Evolutionary conservation across 2,329 filamentous ascomycete genomes (phyloP).

Genomic region (Corynespora cassiicola): DNA sequence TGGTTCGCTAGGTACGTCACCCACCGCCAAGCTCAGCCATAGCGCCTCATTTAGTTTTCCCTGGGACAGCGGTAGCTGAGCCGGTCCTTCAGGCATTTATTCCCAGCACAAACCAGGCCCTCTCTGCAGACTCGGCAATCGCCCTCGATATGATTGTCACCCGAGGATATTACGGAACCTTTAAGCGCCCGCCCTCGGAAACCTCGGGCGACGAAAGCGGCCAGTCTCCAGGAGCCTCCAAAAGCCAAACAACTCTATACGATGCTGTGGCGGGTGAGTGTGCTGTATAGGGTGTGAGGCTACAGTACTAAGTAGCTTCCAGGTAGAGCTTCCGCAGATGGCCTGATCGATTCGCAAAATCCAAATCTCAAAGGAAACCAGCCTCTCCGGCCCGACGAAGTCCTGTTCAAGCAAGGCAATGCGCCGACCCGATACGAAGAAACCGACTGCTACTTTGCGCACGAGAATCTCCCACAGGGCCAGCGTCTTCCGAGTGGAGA

Average conservation of each 20-base stretch:
- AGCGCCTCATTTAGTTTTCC: too few relatives aligned
- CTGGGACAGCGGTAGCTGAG: too few relatives aligned
- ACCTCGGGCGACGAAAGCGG: constrained; percentile 14
- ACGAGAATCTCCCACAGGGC: constrained; percentile 61
- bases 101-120: too few relatives aligned
- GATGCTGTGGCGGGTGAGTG: constrained; percentile 72
- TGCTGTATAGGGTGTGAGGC: too few relatives aligned
- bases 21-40: too few relatives aligned
- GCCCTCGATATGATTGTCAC: too few relatives aligned
- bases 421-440: constrained; percentile 74
- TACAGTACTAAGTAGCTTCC: too few relatives aligned
- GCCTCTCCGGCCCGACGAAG: constrained; percentile 70
- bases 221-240: constrained; percentile 13
- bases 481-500: constrained; percentile 70
- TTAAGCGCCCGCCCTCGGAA: constrained; percentile 19
- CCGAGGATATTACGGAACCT: constrained; percentile 3
- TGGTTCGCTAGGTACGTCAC: constrained; percentile 11
- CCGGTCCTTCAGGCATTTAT: too few relatives aligned
- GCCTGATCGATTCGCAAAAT: not conserved
- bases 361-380: constrained; percentile 25
- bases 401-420: constrained; percentile 69
- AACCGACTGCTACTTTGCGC: constrained; percentile 73
- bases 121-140: too few relatives aligned
- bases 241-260: constrained; percentile 65
- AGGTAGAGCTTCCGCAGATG: too few relatives aligned